Base-by-base conservation (phyloP, 2,329 filamentous ascomycete species). In the Stagonosporopsis cucurbitacearum region DNA sequence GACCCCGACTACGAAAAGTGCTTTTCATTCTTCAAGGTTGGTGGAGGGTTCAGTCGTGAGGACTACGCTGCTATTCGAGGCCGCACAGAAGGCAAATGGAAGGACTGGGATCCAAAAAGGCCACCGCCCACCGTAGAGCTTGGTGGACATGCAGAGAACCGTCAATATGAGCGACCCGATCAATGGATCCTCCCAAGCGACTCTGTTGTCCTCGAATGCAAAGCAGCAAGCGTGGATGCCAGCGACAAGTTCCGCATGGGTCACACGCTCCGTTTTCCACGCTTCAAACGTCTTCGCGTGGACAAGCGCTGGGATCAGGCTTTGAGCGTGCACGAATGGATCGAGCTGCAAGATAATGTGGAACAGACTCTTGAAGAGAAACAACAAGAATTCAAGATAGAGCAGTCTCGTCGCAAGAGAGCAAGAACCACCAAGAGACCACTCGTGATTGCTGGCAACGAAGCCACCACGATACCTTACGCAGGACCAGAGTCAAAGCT, bases 21-120 rank as follows among this genome's bases (percentile, higher is more conserved):
- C 69, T 90, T 88, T 67, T 96, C 92, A n/a, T 97, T 99, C 78
- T 96, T 93, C 82, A 97, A 95, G 75, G 95, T 99, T 15, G 95
- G 95, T n/a, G 95, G 95, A 49, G 95, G 95, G 0, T 93, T 98
- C 73, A 87, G 85, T 13, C 88, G 86, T 0, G 86, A 90, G 48
- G 95, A 99, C 69, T 98, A 96, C 72, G 87, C 89, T 0, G 86
- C 89, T 54, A 88, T 99, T 41, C 83, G 87, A 5, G 91, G 96
- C 67, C 83, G 87, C 22, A 98, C 94, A 0, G 90, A 96, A 55
- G 92, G 90, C 5, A 96, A 96, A 73, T 99, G 95, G 95, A 82
- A 84, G 12, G 85, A 90, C 28, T 99, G 92, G 92, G 88, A 97
- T 72, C 70, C 81, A 0, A 88, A 86, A 62, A 88, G 85, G 37